Base-by-base conservation (phyloP, 1,139 yeast genomes). In the Magnusiomyces paraingens region DNA sequence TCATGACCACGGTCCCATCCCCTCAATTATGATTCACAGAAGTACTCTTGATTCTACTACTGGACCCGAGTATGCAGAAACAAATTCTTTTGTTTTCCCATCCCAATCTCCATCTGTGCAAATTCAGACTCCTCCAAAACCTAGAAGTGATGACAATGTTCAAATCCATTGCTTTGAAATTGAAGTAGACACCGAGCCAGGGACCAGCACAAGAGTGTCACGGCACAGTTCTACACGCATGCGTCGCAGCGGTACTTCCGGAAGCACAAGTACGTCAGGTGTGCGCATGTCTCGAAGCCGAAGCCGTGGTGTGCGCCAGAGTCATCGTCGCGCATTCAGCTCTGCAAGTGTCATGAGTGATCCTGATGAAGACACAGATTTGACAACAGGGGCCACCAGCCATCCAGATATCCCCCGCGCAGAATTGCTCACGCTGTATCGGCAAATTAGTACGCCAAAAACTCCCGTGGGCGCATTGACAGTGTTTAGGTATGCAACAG, bases 401-500 rank as follows among this genome's bases (percentile, higher is more conserved):
- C 43, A 38, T 4, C 14, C 22, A 3, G 21, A 38, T n/a, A 47
- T 47, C 22, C 44, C 50, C 2, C 35, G 39, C 36, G 50, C 36
- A 2, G 43, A 38, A n/a, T 14, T 47, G 3, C 8, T 36, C n/a
- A 39, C 14, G 6, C 22, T 47, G 17, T 46, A 46, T 15, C 29
- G 35, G 11, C 49, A 46, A 32, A 46, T 46, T 10, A 17, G 18
- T 3, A 15, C 6, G 15, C 49, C 21, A 2, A 38, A 46, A 46
- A 35, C n/a, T 12, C 14, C 29, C 17, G n/a, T 46, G 3, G 35
- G 17, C 12, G 5, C 35, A 22, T 55, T 62, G 47, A 65, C 72
- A 1, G 61, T 73, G 15, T 73, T 65, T 58, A 58, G 73, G 20
- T 73, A 68, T 55, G 74, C 76, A 1, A 64, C 65, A 15, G 57